Percentiles rank a stretch among this genome's conserved stretches.
Evolutionary conservation across 164 flowering plant genomes (phyloP).

Genomic region (Vitis rupestris): DNA sequence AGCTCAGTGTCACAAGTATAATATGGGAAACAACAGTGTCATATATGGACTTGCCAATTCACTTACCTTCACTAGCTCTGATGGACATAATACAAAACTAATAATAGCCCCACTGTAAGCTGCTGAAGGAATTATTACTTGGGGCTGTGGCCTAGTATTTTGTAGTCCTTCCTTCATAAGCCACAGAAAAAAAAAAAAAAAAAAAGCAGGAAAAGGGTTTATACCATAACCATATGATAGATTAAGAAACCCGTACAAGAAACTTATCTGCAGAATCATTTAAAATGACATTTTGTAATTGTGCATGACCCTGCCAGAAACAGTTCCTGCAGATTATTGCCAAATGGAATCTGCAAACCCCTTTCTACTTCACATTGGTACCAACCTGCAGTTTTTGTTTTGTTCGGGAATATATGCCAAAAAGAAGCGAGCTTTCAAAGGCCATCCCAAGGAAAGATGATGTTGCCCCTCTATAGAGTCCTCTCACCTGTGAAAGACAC

Average conservation of each 20-base stretch:
- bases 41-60: background rate
- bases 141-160: constrained; percentile 51
- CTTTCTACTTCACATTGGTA: constrained; percentile 4
- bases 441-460: constrained; percentile 93
- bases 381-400: constrained; percentile 75
- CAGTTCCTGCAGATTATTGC: constrained; percentile 1
- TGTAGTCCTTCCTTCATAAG: constrained; percentile 49
- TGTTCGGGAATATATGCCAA: constrained; percentile 87
- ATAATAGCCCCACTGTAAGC: constrained; percentile 78
- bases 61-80: constrained; percentile 85
- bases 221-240: background rate
- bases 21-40: background rate
- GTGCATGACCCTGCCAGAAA: constrained; percentile 2
- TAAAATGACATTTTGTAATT: background rate
- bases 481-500: constrained; percentile 62
- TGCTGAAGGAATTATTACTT: constrained; percentile 76
- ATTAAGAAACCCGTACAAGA: background rate
- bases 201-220: background rate
- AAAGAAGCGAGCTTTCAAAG: constrained; percentile 84
- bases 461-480: constrained; percentile 94
- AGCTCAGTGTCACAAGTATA: constrained; percentile 25
- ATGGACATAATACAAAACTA: constrained; percentile 80
- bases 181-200: background rate
- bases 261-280: background rate
- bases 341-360: background rate